phyloP scores from a whole-genome alignment of 2,329 filamentous ascomycete genomes.

The Metarhizium guizhouense region DNA sequence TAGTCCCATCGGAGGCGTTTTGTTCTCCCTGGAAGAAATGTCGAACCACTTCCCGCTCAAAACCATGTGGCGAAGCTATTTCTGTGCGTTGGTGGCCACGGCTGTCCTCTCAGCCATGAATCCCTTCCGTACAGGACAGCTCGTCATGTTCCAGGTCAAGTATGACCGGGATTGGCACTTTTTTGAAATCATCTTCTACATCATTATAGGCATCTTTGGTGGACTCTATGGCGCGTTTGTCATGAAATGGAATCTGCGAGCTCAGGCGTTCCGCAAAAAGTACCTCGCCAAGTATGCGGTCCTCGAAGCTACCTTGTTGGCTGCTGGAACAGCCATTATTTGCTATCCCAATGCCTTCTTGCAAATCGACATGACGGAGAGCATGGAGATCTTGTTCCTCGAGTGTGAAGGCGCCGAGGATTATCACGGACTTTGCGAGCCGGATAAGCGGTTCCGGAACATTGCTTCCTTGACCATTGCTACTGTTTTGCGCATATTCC shows the following conservation, averaged over 20 bases:
- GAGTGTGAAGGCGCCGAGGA: conserved; percentile 87
- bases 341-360: conserved; percentile 96
- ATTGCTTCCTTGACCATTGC: conserved; percentile 70
- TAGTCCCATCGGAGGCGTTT: conserved; percentile 89
- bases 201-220: conserved; percentile 85
- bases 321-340: conserved; percentile 76
- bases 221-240: conserved; percentile 93
- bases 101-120: conserved; percentile 93
- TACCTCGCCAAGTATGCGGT: conserved; percentile 79
- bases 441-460: conserved; percentile 66
- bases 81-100: conserved; percentile 91
- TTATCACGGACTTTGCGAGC: conserved; percentile 82
- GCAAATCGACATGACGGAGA: conserved; percentile 97
- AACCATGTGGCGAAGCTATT: conserved; percentile 96
- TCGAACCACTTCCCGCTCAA: conserved; percentile 93
- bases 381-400: conserved; percentile 94
- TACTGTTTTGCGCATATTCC: conserved; percentile 68
- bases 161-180: conserved; percentile 98
- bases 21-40: conserved; percentile 98
- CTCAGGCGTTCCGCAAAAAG: conserved; percentile 87
- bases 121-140: conserved; percentile 88
- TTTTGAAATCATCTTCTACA: conserved; percentile 89
- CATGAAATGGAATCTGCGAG: conserved; percentile 93
- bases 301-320: conserved; percentile 76
- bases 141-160: conserved; percentile 98